phyloP scores from a whole-genome alignment of 768 basidiomycete genomes.

The Gymnopilus dilepis region DNA sequence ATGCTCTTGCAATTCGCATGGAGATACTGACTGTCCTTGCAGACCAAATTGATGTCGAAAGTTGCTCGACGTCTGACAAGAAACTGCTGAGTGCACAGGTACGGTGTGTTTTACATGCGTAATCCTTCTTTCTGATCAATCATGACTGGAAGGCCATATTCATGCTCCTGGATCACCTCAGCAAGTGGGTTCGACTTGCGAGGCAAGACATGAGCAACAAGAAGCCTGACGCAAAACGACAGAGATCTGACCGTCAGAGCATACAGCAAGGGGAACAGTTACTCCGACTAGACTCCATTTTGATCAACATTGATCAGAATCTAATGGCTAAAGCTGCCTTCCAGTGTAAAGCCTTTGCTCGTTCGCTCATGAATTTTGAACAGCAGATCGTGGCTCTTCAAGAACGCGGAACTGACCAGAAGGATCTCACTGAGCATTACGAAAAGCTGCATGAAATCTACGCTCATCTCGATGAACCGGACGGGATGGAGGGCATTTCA shows the following conservation, averaged over 20 bases:
- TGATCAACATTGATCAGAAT: constrained; percentile 83
- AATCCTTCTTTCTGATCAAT: constrained; percentile 1
- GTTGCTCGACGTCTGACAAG: constrained; percentile 72
- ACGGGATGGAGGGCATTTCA: constrained; percentile 99
- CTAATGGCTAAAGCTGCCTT: constrained; percentile 94
- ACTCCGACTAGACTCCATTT: constrained; percentile 74
- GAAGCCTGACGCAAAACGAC: constrained; percentile 56
- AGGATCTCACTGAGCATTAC: constrained; percentile 72
- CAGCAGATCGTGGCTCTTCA: constrained; percentile 69
- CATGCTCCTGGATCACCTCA: constrained; percentile 92
- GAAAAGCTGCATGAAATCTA: constrained; percentile 96
- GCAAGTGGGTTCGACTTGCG: constrained; percentile 81
- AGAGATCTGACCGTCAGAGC: constrained; percentile 41
- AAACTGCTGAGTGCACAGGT: constrained; percentile 95
- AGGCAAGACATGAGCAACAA: constrained; percentile 65
- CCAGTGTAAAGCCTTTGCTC: constrained; percentile 92
- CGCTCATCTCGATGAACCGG: constrained; percentile 94
- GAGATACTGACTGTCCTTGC: constrained; percentile 85
- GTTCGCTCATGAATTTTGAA: constrained; percentile 95
- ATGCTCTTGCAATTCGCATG: constrained; percentile 64
- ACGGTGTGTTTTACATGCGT: constrained; percentile 15
- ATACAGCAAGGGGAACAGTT: constrained; percentile 63
- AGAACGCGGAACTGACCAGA: constrained; percentile 43
- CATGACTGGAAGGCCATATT: constrained; percentile 76
- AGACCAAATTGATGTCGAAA: constrained; percentile 78